phyloP scores from a whole-genome alignment of 768 basidiomycete genomes.

The Tricholomella constricta region DNA sequence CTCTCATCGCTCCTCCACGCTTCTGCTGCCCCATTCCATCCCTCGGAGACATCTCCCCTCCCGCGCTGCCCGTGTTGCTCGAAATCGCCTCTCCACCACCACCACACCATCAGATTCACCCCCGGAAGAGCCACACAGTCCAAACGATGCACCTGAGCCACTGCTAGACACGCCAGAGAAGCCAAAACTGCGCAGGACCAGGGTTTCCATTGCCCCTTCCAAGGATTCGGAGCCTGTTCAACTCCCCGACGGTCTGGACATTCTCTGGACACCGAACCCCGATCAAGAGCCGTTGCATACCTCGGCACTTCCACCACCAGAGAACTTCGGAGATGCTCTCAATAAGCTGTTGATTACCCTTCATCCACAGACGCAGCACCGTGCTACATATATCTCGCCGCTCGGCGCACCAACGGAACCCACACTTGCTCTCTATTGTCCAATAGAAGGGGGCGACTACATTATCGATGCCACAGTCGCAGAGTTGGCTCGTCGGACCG shows the following conservation, averaged over 20 bases:
- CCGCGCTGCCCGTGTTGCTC: slow-evolving; percentile 4
- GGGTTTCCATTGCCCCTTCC: slow-evolving; percentile 27
- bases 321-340: slow-evolving; percentile 75
- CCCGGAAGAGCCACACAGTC: slow-evolving; percentile 13
- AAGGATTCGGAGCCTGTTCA: slow-evolving; percentile 47
- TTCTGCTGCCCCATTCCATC: slow-evolving; percentile 4
- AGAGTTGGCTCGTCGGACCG: slow-evolving; percentile 71
- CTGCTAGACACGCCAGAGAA: slow-evolving; percentile 46
- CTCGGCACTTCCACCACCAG: slow-evolving; percentile 62
- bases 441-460: slow-evolving; percentile 83
- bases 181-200: slow-evolving; percentile 41
- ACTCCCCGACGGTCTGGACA: slow-evolving; percentile 56
- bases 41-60: not conserved
- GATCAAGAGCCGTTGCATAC: slow-evolving; percentile 35
- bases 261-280: slow-evolving; percentile 64
- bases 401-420: slow-evolving; percentile 67
- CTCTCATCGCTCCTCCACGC: slow-evolving; percentile 16
- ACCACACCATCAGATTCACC: slow-evolving; percentile 6
- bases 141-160: slow-evolving; percentile 16
- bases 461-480: slow-evolving; percentile 78
- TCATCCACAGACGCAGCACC: slow-evolving; percentile 81
- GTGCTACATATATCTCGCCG: slow-evolving; percentile 59
- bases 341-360: slow-evolving; percentile 76
- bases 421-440: slow-evolving; percentile 84
- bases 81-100: slow-evolving; percentile 11